Evolutionary conservation across 2,329 filamentous ascomycete genomes (phyloP), one percentile per base, ranked within the genome.

Genomic region (Fusarium sp.): DNA sequence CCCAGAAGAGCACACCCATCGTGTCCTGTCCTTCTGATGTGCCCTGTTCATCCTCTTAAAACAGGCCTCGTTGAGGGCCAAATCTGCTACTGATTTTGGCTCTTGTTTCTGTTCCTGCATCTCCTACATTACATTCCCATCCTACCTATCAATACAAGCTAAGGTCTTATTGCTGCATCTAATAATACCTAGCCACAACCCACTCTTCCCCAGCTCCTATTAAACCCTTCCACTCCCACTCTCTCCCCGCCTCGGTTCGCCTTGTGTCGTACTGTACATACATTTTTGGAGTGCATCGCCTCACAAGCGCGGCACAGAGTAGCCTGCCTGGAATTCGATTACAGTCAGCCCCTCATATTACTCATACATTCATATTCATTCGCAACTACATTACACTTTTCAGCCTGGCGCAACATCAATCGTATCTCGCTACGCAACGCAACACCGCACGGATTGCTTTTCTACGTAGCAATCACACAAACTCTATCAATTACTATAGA

Each of bases 1-100:
- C 74, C 72, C 63, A 72, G 62, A 73, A 18, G 33, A 52, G 69
- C 52, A 67, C 64, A 41, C 72, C 62, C 68, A 70, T 71, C 65
- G 70, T 79, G 77, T 75, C 75, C 64, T 74, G 72, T 75, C 69
- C 72, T 75, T 75, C 72, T 75, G 72, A 74, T 75, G 62, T 74
- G 51, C 52, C 65, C 69, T 51, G 69, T 74, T 58, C 52, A 61
- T 61, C 54, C 49, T 62, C 63, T 62, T 62, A 73, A 63, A 67
- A 59, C 60, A 68, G 57, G 66, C 72, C 72, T 72, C 62, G 49
- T 68, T 74, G 75, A 74, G 57, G 35, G 60, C 64, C 45, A 70
- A 63, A 51, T 38, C 33, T 36, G 26, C 33, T 51, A 11, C 15
- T 67, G 55, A 52, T 68, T 55, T 54, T 70, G 64, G 75, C 70